phyloP scores from a whole-genome alignment of 116 monocot genomes.

The Phalaenopsis hybrid region DNA sequence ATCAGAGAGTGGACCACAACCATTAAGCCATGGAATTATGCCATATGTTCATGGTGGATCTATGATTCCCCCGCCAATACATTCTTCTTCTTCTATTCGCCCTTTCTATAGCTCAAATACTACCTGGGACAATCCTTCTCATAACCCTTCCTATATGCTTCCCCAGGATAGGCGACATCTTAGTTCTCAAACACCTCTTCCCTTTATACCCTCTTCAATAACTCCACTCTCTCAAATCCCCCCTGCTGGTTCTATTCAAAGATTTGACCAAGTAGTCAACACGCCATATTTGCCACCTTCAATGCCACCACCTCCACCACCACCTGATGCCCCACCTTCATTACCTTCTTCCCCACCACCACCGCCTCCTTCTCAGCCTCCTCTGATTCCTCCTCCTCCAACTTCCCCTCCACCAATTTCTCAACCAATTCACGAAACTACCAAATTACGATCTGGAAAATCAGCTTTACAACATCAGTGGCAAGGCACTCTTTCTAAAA shows the following conservation, averaged over 20 bases:
- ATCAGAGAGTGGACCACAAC: conserved; percentile 33
- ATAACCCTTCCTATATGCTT: conserved; percentile 31
- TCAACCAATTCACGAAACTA: conserved; percentile 26
- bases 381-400: conserved; percentile 55
- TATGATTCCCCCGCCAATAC: conserved; percentile 49
- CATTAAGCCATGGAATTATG: conserved; percentile 19
- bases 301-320: conserved; percentile 34
- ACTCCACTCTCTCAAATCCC: conserved; percentile 74
- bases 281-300: conserved; percentile 19
- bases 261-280: conserved; percentile 33
- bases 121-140: conserved; percentile 46
- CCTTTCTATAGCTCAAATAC: conserved; percentile 35
- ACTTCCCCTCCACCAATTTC: conserved; percentile 48
- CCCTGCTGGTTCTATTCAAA: conserved; percentile 33
- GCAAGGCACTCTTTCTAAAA: conserved; percentile 88
- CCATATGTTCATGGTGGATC: conserved; percentile 31
- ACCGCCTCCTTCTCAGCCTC: conserved; percentile 36
- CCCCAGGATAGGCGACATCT: conserved; percentile 28
- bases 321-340: conserved; percentile 27
- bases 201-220: conserved; percentile 83
- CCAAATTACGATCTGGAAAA: conserved; percentile 19
- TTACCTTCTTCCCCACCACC: conserved; percentile 52
- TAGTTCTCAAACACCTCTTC: conserved; percentile 44
- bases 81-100: conserved; percentile 30
- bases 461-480: conserved; percentile 34